Base-by-base conservation (phyloP, 2,329 filamentous ascomycete genomes). In the Furcasterigmium furcatum region DNA sequence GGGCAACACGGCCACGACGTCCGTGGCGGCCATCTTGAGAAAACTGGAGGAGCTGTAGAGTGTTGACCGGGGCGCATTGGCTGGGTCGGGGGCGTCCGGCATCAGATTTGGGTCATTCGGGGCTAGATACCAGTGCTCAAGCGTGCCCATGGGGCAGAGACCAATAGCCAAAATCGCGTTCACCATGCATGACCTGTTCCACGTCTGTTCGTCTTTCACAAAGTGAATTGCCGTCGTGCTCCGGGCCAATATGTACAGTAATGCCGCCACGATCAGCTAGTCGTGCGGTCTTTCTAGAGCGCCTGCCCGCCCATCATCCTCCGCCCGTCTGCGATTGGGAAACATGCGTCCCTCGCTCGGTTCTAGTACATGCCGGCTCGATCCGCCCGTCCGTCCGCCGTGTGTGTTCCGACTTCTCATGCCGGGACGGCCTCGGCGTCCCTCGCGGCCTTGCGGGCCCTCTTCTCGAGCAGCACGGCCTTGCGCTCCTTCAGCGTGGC, bases 381-480 rank as follows among this genome's bases (percentile, higher is more conserved):
- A n/a, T n/a, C n/a, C n/a, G n/a, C n/a, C n/a, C n/a, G n/a, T n/a
- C n/a, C n/a, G n/a, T 53, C 51, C 9, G 13, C 30, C n/a, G 14
- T 27, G 18, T 32, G 14, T 29, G 13, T 32, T 16, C 30, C 30
- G 22, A 3, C 5, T 44, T 40, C 38, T 22, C 39, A 43, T 47
- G 44, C 47, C 22, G 48, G 50, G 12, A 30, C 30, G 44, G 60
- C 60, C 49, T 62, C 60, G 3, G 60, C 63, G 46, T 69, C 58
- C 64, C 68, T 57, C 59, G 64, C 58, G n/a, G 52, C 46, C 62
- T 69, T 84, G 68, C 90, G 78, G 66, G 84, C 84, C 65, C 94
- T 79, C 84, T 97, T 97, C 74, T 95, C 91, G 47, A 97, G 73
- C 55, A 99, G 77, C 46, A 77, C 69, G 56, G 87, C 78, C 75